These are phyloP conservation scores for Bullera alba DNA, from an alignment of 768 basidiomycete species.

Conservation along the genomic window DNA sequence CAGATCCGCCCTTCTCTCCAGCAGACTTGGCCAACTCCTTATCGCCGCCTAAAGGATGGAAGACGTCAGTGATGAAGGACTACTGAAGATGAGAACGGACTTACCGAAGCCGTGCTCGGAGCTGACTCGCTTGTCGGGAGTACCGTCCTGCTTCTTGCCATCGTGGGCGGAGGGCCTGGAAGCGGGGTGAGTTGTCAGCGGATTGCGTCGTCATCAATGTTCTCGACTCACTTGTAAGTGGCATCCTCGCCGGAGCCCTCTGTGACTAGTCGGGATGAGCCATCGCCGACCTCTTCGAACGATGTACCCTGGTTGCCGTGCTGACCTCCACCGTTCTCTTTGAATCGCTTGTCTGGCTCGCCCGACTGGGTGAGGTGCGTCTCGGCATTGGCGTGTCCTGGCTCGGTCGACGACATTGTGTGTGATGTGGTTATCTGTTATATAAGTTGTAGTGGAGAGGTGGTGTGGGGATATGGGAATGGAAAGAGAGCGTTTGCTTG, in stretches of 20 bases:
- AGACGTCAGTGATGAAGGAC: background rate
- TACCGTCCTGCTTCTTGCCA: background rate
- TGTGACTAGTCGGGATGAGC: conserved; percentile 32
- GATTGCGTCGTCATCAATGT: background rate
- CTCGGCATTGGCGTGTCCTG: conserved; percentile 29
- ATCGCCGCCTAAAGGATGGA: conserved; percentile 24
- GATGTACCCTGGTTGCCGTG: conserved; percentile 25
- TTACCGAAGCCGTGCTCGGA: conserved; percentile 33
- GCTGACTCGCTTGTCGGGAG: conserved; percentile 3
- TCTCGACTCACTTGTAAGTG: conserved; percentile 33
- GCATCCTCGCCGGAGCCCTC: conserved; percentile 38
- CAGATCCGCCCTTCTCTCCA: conserved; percentile 41
- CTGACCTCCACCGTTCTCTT: conserved; percentile 39
- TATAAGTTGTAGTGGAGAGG: too few species aligned
- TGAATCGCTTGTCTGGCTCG: conserved; percentile 40
- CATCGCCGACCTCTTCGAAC: conserved; percentile 36
- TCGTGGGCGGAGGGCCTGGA: conserved; percentile 25
- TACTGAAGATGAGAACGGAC: background rate
- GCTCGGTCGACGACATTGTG: conserved; percentile 12
- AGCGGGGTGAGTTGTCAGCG: background rate
- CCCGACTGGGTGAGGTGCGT: conserved; percentile 30
- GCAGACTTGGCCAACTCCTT: conserved; percentile 27
- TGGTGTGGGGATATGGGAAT: too few species aligned
- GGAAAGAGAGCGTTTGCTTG: too few species aligned
- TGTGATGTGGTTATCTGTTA: background rate